Base-by-base conservation (phyloP, 331 rosid species). In the Saraca asoca region DNA sequence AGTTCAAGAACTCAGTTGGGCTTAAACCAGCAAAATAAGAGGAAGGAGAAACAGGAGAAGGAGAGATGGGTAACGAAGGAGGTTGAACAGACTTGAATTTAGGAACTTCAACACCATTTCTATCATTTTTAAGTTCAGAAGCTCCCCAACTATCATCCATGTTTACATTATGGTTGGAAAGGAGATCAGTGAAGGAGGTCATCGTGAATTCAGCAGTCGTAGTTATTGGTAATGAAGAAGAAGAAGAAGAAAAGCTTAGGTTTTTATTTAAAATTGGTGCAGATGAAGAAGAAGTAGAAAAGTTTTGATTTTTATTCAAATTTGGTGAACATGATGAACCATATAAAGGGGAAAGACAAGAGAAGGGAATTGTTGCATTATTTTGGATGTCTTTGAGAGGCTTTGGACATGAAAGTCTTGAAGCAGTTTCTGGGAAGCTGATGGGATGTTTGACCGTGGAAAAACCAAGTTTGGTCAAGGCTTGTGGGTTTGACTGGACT, bases 401-500 rank as follows among this genome's bases (percentile, higher is more conserved):
- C 16, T 41, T 41, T 0, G 35, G 18, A 17, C 12, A 58, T 10
- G 14, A 49, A 63, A 67, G 76, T 74, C 43, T 63, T 59, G 48
- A 51, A n/a, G 85, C 63, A 50, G 48, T 29, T 86, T 82, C 88
- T 73, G 12, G 42, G 96, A 85, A 86, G 85, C 59, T 71, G 34
- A 20, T 39, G 52, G 35, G 16, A 75, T 58, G 74, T 90, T 86
- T 94, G 99, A 94, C 97, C 71, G 95, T 88, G 66, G 99, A 94
- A 94, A 24, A 78, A 4, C 7, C 5, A 5, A 2, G 5, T 45
- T 58, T 9, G 85, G 97, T 90, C 97, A 86, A 85, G 81, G 59
- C 63, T 83, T 83, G 97, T 83, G 95, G 89, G 64, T 94, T 87
- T 94, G 99, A 94, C 96, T 82, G 73, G 83, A 73, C 74, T 65